Percentiles rank a stretch among this genome's conserved stretches.
phyloP scores from a whole-genome alignment of 192 early-diverging fungal genomes.

The Radiomyces spectabilis region DNA sequence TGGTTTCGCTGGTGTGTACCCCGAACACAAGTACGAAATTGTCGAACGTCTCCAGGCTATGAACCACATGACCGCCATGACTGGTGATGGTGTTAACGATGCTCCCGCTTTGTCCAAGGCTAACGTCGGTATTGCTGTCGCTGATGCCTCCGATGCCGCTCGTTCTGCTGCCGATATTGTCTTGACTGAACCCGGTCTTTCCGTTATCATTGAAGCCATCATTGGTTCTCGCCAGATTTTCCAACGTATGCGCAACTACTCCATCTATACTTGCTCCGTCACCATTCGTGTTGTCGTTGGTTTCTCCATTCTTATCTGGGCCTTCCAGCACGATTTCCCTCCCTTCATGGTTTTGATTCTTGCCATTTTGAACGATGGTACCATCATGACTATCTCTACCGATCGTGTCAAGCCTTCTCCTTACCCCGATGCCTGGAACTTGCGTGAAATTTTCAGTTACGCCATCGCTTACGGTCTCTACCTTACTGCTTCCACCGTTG shows the following conservation, averaged over 20 bases:
- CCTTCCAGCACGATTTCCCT: slow-evolving; percentile 78
- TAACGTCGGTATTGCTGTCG: slow-evolving; percentile 67
- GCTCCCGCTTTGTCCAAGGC: slow-evolving; percentile 67
- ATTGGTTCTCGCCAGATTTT: slow-evolving; percentile 89
- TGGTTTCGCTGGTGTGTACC: slow-evolving; percentile 60
- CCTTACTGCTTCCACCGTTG: slow-evolving; percentile 74
- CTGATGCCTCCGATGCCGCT: slow-evolving; percentile 67
- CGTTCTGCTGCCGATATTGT: slow-evolving; percentile 75
- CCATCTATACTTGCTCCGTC: slow-evolving; percentile 88
- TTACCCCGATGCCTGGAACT: slow-evolving; percentile 82
- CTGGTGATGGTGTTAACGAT: slow-evolving; percentile 72
- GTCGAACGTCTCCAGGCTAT: slow-evolving; percentile 56
- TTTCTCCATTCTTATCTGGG: slow-evolving; percentile 64
- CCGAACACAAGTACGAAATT: slow-evolving; percentile 66
- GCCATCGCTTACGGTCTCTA: slow-evolving; percentile 82
- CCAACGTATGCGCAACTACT: slow-evolving; percentile 92
- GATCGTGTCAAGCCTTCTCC: slow-evolving; percentile 77
- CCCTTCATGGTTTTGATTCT: slow-evolving; percentile 83
- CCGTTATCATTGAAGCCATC: slow-evolving; percentile 88
- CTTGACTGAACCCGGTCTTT: slow-evolving; percentile 67
- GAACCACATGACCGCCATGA: slow-evolving; percentile 68
- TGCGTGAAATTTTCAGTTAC: slow-evolving; percentile 78
- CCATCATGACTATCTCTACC: slow-evolving; percentile 86
- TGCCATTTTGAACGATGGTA: slow-evolving; percentile 87
- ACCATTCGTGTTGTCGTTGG: slow-evolving; percentile 71